Evolutionary conservation across 768 basidiomycete genomes (phyloP).

Genomic region (Tulasnella sp.): DNA sequence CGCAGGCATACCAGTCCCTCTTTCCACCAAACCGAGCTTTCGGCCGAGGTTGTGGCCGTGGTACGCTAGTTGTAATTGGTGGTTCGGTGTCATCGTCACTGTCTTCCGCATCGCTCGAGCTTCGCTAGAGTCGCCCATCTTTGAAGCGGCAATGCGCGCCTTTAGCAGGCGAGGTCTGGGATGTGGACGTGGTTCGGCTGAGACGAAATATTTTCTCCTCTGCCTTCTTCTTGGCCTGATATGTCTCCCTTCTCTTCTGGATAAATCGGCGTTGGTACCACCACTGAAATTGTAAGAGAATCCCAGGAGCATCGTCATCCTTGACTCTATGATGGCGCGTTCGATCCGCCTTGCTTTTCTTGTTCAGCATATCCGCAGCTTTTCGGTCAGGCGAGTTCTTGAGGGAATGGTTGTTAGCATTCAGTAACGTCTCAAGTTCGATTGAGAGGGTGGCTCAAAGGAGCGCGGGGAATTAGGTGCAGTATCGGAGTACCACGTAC

Average conservation of each 20-base stretch:
- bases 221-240: slow-evolving; percentile 42
- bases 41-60: slow-evolving; percentile 2
- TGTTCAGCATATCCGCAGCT: slow-evolving; percentile 56
- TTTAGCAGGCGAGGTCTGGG: background rate
- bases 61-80: background rate
- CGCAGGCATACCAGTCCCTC: background rate
- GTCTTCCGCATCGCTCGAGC: background rate
- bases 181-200: slow-evolving; percentile 50
- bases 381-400: slow-evolving; percentile 67
- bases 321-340: slow-evolving; percentile 35
- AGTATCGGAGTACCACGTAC: slow-evolving; percentile 30
- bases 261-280: slow-evolving; percentile 23
- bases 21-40: slow-evolving; percentile 5
- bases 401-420: slow-evolving; percentile 77
- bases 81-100: background rate
- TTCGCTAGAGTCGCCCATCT: background rate
- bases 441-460: slow-evolving; percentile 61
- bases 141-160: background rate
- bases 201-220: slow-evolving; percentile 72
- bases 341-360: slow-evolving; percentile 42
- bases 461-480: slow-evolving; percentile 74
- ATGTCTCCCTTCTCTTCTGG: slow-evolving; percentile 27
- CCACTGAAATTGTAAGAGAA: slow-evolving; percentile 37
- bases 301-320: background rate
- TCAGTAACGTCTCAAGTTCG: slow-evolving; percentile 55